Percentiles rank a stretch among this genome's conserved stretches.
phyloP scores from a whole-genome alignment of 2,329 filamentous ascomycete genomes.

The Plenodomus lindquistii region DNA sequence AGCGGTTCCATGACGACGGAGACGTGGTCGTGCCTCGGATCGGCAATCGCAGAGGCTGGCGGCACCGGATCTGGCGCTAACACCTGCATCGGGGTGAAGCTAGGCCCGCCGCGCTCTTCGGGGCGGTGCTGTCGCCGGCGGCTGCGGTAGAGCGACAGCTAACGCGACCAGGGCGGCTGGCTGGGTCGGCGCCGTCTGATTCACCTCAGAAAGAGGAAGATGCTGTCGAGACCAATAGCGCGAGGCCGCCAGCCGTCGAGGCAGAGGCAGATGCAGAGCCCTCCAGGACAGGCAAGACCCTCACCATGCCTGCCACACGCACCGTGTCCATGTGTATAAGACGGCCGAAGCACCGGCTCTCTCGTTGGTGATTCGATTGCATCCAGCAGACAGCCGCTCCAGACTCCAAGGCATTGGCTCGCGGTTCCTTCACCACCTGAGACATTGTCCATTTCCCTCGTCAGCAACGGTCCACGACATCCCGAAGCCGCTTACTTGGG shows the following conservation, averaged over 20 bases:
- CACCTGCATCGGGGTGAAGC: conserved; percentile 14
- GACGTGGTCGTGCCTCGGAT: conserved; percentile 28
- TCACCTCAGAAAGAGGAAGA: conserved; percentile 38
- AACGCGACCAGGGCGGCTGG: conserved; percentile 18
- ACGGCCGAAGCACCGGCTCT: conserved; percentile 32
- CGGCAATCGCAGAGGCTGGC: conserved; percentile 33
- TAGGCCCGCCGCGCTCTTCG: conserved; percentile 19
- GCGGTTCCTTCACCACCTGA: conserved; percentile 24
- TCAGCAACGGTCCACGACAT: conserved; percentile 22
- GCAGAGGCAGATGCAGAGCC: conserved; percentile 34
- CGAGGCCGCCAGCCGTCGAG: conserved; percentile 35
- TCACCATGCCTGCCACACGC: conserved; percentile 18
- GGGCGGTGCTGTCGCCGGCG: conserved; percentile 16
- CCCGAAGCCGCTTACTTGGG: conserved; percentile 12
- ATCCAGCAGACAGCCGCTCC: conserved; percentile 32
- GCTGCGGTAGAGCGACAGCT: conserved; percentile 12
- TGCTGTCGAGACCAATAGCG: conserved; percentile 37
- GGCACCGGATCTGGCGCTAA: conserved; percentile 21
- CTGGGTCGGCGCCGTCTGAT: conserved; percentile 25
- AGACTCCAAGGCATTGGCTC: conserved; percentile 32
- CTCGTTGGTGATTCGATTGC: conserved; percentile 22
- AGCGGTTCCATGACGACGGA: conserved; percentile 26
- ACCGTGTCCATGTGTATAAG: conserved; percentile 39
- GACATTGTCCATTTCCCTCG: conserved; percentile 24
- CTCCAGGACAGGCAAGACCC: conserved; percentile 38